Conservation (phyloP, 2,329 filamentous ascomycete genomes). For the Drechslerella coelobrocha region DNA sequence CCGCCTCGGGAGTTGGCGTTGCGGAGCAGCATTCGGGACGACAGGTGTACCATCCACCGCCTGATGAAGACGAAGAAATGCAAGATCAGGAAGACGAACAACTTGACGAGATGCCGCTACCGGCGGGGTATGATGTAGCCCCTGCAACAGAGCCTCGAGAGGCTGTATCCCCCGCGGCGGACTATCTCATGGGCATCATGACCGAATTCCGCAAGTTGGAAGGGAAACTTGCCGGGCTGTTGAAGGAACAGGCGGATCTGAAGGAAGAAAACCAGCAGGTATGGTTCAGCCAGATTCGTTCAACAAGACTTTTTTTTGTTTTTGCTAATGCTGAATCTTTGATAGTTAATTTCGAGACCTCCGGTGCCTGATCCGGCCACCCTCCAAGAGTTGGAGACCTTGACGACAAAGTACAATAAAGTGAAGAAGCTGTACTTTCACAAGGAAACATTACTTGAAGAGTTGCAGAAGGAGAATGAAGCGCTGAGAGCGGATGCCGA, state of each 20-base stretch:
- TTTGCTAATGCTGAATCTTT: neutral
- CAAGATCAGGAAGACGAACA: slow-evolving; percentile 30
- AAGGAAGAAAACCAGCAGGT: slow-evolving; percentile 50
- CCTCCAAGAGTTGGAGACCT: slow-evolving; percentile 37
- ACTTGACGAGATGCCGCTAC: slow-evolving; percentile 15
- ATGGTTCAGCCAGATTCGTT: neutral
- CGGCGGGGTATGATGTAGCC: slow-evolving; percentile 4
- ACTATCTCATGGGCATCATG: slow-evolving; percentile 48
- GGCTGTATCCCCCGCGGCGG: slow-evolving; percentile 23
- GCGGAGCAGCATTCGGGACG: slow-evolving; percentile 24
- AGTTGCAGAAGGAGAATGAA: slow-evolving; percentile 43
- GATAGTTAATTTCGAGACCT: slow-evolving; percentile 31
- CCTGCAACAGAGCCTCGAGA: neutral
- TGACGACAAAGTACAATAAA: slow-evolving; percentile 49
- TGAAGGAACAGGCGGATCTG: slow-evolving; percentile 42
- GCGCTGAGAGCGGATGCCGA: slow-evolving; percentile 26
- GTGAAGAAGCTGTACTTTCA: slow-evolving; percentile 51
- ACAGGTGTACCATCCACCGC: slow-evolving; percentile 24
- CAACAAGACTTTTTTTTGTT: neutral
- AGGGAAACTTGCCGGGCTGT: slow-evolving; percentile 35
- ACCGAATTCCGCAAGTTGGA: slow-evolving; percentile 47
- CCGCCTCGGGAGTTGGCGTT: slow-evolving; percentile 39
- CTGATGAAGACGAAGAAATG: slow-evolving; percentile 47
- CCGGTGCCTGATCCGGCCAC: slow-evolving; percentile 34
- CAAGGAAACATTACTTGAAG: slow-evolving; percentile 40